Conservation (phyloP, 2,329 filamentous ascomycete species). For the Aspergillus amoenus region DNA sequence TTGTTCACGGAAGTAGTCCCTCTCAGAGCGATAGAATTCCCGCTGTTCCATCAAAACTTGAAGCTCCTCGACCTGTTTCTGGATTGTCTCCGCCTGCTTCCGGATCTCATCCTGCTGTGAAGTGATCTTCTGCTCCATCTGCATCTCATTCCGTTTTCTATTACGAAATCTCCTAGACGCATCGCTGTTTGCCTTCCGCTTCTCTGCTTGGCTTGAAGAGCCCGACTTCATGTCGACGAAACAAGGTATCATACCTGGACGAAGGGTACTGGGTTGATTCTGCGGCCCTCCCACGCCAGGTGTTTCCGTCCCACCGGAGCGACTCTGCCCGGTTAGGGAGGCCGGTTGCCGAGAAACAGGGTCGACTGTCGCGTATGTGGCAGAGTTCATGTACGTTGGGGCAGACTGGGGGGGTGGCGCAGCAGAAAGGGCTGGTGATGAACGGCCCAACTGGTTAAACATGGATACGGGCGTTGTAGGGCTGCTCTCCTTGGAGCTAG, state of each 20-base stretch:
- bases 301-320: constrained; percentile 19
- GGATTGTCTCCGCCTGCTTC: constrained; percentile 28
- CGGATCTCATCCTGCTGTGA: constrained; percentile 40
- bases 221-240: constrained; percentile 42
- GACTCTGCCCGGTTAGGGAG: constrained; percentile 21
- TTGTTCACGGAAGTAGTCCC: constrained; percentile 41
- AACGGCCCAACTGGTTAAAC: constrained; percentile 31
- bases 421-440: constrained; percentile 28
- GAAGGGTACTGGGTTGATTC: constrained; percentile 13
- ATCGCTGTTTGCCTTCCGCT: constrained; percentile 44
- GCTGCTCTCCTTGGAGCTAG: constrained; percentile 36
- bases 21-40: constrained; percentile 41
- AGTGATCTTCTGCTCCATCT: constrained; percentile 38
- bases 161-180: constrained; percentile 44
- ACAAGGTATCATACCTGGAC: constrained; percentile 36
- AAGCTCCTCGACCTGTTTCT: constrained; percentile 36
- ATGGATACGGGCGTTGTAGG: constrained; percentile 35
- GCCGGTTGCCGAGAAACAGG: constrained; percentile 25
- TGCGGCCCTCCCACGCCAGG: constrained; percentile 12
- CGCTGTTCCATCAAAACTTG: constrained; percentile 33
- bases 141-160: constrained; percentile 41
- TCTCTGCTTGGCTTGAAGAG: constrained; percentile 42
- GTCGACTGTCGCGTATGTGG: constrained; percentile 28
- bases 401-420: constrained; percentile 20
- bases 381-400: constrained; percentile 17